Evolutionary conservation across 164 flowering plant genomes (phyloP).

Genomic region (Vitis cinerea): DNA sequence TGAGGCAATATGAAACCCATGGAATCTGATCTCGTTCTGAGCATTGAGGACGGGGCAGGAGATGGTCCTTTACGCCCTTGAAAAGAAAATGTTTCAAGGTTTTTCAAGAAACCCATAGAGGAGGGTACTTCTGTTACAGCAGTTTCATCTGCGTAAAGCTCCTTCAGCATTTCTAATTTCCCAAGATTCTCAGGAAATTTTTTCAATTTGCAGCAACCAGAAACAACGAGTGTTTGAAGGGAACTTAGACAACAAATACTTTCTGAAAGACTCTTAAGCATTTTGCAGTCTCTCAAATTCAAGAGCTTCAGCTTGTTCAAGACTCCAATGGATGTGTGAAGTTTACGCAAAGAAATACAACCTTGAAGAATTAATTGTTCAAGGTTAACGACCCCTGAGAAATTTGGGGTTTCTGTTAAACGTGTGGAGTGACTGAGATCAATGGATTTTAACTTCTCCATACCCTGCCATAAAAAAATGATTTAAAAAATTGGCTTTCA

Average conservation of each 20-base stretch:
- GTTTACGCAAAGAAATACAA: conserved; percentile 14
- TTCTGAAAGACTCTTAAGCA: conserved; percentile 8
- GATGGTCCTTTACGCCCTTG: no score
- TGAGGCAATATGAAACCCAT: background rate
- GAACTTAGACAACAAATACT: background rate
- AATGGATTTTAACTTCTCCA: conserved; percentile 7
- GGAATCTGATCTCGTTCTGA: background rate
- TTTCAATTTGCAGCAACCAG: no score
- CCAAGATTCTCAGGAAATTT: no score
- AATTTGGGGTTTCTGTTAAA: conserved; percentile 7
- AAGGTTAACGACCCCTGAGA: conserved; percentile 4
- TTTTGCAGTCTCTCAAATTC: conserved; percentile 10
- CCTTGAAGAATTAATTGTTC: conserved; percentile 11
- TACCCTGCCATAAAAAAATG: background rate
- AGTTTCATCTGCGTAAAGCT: no score
- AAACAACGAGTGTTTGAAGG: background rate
- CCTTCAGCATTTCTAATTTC: no score
- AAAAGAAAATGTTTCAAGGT: no score
- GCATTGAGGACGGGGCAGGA: background rate
- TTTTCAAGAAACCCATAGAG: no score
- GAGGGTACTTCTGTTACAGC: no score
- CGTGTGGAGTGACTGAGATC: conserved; percentile 6
- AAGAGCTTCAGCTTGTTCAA: conserved; percentile 3
- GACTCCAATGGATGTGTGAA: conserved; percentile 15
- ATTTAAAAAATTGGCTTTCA: no score